Percentiles rank a stretch among this genome's conserved stretches.
Conservation (phyloP, 768 basidiomycete genomes). For the Xerocomellus dryophilus region DNA sequence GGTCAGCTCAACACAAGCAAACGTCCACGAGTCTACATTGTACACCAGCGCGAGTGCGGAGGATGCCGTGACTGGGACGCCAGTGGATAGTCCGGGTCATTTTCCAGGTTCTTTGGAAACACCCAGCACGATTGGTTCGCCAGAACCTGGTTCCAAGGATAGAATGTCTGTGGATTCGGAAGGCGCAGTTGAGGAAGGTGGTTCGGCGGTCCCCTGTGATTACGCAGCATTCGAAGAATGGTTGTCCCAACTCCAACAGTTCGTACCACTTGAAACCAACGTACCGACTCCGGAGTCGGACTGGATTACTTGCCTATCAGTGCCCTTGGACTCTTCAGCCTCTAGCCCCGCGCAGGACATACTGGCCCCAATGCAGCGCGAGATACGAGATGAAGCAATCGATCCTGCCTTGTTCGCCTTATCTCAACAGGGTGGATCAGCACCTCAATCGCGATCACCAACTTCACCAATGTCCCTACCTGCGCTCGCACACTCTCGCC, state of each 20-base stretch:
- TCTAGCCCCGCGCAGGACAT: neutral
- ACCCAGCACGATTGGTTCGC: slow-evolving; percentile 3
- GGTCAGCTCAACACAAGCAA: neutral
- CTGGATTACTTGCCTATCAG: neutral
- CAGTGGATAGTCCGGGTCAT: slow-evolving; percentile 31
- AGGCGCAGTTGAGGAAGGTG: slow-evolving; percentile 7
- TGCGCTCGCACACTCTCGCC: slow-evolving; percentile 27
- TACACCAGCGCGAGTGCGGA: neutral
- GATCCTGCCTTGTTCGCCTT: slow-evolving; percentile 35
- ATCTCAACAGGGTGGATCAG: slow-evolving; percentile 13
- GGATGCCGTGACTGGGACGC: neutral
- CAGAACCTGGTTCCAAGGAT: slow-evolving; percentile 5
- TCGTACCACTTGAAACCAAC: slow-evolving; percentile 31
- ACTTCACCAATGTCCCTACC: slow-evolving; percentile 9
- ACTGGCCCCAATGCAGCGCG: neutral
- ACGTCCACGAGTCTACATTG: neutral
- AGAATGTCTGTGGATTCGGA: slow-evolving; percentile 7
- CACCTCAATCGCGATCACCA: slow-evolving; percentile 1
- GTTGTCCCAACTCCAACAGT: slow-evolving; percentile 49
- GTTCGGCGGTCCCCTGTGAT: slow-evolving; percentile 28
- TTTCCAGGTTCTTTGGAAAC: slow-evolving; percentile 40
- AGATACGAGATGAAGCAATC: slow-evolving; percentile 25
- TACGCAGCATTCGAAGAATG: slow-evolving; percentile 46
- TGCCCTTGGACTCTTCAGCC: neutral
- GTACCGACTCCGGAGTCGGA: slow-evolving; percentile 12